A percentile compares a stretch with the other conserved stretches of the same genome.
phyloP scores from a whole-genome alignment of 495 filamentous ascomycete genomes.

The Rhypophila decipiens region DNA sequence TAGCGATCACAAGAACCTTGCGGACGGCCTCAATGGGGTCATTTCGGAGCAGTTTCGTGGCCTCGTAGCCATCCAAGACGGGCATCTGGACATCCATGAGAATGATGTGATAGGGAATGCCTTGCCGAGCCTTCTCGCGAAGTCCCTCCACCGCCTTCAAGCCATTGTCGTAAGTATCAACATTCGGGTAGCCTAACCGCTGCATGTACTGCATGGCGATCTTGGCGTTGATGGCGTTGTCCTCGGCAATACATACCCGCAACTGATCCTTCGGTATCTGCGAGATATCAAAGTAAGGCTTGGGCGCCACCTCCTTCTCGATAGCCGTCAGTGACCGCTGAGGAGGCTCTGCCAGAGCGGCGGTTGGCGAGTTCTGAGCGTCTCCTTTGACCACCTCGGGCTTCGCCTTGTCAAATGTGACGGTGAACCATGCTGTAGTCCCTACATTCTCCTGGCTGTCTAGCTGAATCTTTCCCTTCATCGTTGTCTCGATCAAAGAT shows the following conservation, averaged over 20 bases:
- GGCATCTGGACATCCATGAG: constrained; percentile 98
- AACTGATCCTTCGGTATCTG: constrained; percentile 69
- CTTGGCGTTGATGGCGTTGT: constrained; percentile 86
- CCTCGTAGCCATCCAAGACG: constrained; percentile 87
- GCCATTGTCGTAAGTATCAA: constrained; percentile 79
- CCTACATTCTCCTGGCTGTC: constrained; percentile 69
- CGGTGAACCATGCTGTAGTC: constrained; percentile 79
- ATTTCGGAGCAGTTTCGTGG: constrained; percentile 70
- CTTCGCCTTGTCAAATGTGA: constrained; percentile 72
- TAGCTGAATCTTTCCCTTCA: constrained; percentile 75
- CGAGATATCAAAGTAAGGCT: constrained; percentile 40
- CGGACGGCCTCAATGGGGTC: constrained; percentile 68
- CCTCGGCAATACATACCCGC: constrained; percentile 83
- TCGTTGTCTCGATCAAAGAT: constrained; percentile 85
- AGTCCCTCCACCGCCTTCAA: constrained; percentile 80
- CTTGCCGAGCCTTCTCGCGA: constrained; percentile 59
- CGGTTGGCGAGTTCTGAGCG: constrained; percentile 28
- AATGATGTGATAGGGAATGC: constrained; percentile 69
- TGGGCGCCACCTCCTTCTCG: neutral
- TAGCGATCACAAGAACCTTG: constrained; percentile 78
- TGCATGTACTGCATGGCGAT: constrained; percentile 87
- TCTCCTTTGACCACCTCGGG: constrained; percentile 47
- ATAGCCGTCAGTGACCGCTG: constrained; percentile 51
- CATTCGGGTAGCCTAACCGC: constrained; percentile 70
- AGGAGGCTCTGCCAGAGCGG: constrained; percentile 42